Evolutionary conservation across 2,329 filamentous ascomycete genomes (phyloP).

Genomic region (Neopestalotiopsis rosae): DNA sequence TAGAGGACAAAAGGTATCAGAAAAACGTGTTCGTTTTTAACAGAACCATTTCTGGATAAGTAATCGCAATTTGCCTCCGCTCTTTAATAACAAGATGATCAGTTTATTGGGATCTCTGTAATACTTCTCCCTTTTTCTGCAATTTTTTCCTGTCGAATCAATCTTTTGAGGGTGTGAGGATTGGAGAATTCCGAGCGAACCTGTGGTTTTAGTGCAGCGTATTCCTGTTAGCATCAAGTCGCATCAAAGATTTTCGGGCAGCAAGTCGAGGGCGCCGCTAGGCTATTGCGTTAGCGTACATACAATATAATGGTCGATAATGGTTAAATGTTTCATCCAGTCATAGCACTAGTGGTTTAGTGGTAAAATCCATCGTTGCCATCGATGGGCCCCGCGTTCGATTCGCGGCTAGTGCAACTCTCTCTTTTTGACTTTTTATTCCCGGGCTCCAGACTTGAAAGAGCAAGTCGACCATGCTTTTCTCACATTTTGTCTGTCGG

Average conservation of each 20-base stretch:
- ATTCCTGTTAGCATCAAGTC: conserved; percentile 3
- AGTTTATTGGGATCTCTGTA: no score
- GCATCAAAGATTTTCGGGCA: background rate
- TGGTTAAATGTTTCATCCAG: background rate
- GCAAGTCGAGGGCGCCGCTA: background rate
- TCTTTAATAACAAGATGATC: no score
- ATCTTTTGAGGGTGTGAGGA: no score
- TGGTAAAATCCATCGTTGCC: conserved; percentile 61
- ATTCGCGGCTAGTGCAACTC: conserved; percentile 42
- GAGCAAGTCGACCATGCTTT: background rate
- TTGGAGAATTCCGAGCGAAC: background rate
- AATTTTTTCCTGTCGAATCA: no score
- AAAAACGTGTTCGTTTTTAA: no score
- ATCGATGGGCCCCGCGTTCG: conserved; percentile 56
- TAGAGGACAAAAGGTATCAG: no score
- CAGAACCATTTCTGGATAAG: no score
- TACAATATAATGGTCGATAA: background rate
- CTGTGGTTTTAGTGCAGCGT: conserved; percentile 2
- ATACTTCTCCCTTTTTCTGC: no score
- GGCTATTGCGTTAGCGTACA: no score
- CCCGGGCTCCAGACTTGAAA: background rate
- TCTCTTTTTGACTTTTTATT: background rate
- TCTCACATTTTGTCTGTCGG: background rate
- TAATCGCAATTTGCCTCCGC: no score
- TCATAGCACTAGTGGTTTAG: conserved; percentile 51